Evolutionary conservation across 768 basidiomycete species (phyloP).

Genomic region (Mycena latifolia): DNA sequence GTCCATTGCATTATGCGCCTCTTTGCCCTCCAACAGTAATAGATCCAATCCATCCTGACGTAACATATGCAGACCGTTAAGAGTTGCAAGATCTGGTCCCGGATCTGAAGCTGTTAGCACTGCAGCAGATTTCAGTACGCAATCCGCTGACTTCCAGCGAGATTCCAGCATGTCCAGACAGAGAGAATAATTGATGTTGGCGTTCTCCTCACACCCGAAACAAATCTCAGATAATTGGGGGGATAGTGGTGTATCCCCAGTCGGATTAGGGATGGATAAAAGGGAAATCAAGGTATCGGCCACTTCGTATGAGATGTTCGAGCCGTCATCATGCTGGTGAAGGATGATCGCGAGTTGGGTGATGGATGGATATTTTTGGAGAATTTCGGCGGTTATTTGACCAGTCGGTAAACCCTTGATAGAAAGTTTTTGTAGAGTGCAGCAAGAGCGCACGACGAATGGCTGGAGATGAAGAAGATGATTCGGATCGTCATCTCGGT

Average conservation of each 20-base stretch:
- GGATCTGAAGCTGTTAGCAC: background rate
- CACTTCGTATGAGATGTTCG: background rate
- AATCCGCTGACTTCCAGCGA: background rate
- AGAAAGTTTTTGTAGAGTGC: background rate
- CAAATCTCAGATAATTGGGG: conserved; percentile 1
- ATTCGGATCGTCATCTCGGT: background rate
- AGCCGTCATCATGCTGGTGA: background rate
- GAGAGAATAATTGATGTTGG: background rate
- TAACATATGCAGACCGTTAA: background rate
- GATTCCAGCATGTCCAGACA: conserved; percentile 6
- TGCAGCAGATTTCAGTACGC: background rate
- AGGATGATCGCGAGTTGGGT: background rate
- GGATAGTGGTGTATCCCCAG: background rate
- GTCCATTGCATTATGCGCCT: background rate
- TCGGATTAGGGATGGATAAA: background rate
- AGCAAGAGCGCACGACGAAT: background rate
- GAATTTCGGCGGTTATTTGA: background rate
- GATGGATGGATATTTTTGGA: background rate
- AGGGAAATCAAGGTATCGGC: background rate
- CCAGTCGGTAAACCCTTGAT: background rate
- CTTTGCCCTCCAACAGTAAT: background rate
- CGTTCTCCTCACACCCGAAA: background rate
- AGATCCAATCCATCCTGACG: conserved; percentile 2
- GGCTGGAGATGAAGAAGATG: no score
- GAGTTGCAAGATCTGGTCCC: background rate